These are phyloP conservation scores for Picea engelmannii DNA, from an alignment of 83 land plant species.

Conservation along the genomic window DNA sequence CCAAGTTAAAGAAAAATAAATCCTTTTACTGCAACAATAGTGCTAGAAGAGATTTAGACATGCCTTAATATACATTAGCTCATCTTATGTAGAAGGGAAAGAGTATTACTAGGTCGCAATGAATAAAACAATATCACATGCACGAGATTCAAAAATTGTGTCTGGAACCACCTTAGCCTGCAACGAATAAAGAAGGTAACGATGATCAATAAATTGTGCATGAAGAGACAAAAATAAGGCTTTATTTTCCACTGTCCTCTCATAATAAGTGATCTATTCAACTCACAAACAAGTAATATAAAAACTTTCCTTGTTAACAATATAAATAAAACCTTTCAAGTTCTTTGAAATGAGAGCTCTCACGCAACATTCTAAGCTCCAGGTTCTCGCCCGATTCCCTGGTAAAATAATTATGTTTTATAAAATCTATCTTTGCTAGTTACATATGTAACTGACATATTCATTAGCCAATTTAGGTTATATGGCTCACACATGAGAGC, in stretches of 20 bases:
- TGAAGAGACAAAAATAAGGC: neutral
- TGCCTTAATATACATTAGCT: neutral
- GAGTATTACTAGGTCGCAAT: slow-evolving; percentile 24
- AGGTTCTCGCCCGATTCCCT: too few relatives aligned
- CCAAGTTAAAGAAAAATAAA: too few relatives aligned
- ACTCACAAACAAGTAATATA: neutral
- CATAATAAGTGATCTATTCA: neutral
- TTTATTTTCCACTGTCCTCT: neutral
- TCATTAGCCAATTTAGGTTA: too few relatives aligned
- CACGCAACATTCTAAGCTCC: too few relatives aligned
- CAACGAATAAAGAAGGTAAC: neutral
- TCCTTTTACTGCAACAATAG: too few relatives aligned
- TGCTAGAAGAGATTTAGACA: neutral
- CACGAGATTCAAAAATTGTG: slow-evolving; percentile 32
- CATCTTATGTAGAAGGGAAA: neutral
- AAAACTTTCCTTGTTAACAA: neutral
- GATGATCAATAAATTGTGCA: neutral
- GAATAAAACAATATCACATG: slow-evolving; percentile 75
- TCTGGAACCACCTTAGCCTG: slow-evolving; percentile 32
- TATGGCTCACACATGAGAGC: too few relatives aligned
- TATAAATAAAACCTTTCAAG: neutral
- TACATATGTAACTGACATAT: too few relatives aligned
- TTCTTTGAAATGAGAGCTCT: neutral
- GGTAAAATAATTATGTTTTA: too few relatives aligned
- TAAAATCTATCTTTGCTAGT: too few relatives aligned